A percentile compares a stretch with the other conserved stretches of the same genome.
Conservation (phyloP, 768 basidiomycete genomes). For the Lanmaoa rubissima region DNA sequence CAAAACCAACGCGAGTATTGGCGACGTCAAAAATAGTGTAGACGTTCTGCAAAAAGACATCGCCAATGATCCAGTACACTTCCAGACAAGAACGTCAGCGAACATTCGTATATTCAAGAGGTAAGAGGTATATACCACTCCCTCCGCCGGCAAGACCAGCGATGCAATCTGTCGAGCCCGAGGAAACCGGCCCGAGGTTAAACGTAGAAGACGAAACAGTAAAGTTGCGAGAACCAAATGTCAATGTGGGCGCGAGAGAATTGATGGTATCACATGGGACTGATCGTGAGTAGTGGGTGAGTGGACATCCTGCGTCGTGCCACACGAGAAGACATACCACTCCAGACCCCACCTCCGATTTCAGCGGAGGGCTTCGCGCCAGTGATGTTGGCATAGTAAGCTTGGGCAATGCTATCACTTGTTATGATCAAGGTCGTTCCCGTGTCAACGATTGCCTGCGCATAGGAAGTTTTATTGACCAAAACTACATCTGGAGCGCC, state of each 20-base stretch:
- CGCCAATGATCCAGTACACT: constrained; percentile 36
- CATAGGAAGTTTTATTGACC: constrained; percentile 20
- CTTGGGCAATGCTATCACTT: constrained; percentile 23
- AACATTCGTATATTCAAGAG: neutral
- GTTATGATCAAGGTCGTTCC: constrained; percentile 31
- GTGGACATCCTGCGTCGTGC: neutral
- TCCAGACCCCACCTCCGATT: constrained; percentile 37
- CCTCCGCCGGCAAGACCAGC: constrained; percentile 37
- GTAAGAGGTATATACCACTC: constrained; percentile 8
- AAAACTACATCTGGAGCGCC: constrained; percentile 22
- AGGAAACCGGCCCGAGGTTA: constrained; percentile 41
- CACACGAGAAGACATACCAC: constrained; percentile 19
- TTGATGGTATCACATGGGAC: constrained; percentile 34
- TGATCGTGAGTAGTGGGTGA: constrained; percentile 6
- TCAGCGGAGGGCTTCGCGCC: constrained; percentile 25
- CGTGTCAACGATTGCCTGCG: constrained; percentile 36
- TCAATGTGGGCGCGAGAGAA: constrained; percentile 32
- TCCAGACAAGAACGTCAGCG: neutral
- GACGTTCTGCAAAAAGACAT: constrained; percentile 35
- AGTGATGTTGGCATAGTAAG: constrained; percentile 31
- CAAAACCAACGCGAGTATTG: constrained; percentile 41
- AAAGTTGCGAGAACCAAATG: constrained; percentile 40
- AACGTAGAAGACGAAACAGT: constrained; percentile 35
- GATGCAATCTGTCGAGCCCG: constrained; percentile 35
- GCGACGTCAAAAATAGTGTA: constrained; percentile 33